Conservation (phyloP, 352 stramenopile genomes). For the Chrysophaeum taylorii region DNA sequence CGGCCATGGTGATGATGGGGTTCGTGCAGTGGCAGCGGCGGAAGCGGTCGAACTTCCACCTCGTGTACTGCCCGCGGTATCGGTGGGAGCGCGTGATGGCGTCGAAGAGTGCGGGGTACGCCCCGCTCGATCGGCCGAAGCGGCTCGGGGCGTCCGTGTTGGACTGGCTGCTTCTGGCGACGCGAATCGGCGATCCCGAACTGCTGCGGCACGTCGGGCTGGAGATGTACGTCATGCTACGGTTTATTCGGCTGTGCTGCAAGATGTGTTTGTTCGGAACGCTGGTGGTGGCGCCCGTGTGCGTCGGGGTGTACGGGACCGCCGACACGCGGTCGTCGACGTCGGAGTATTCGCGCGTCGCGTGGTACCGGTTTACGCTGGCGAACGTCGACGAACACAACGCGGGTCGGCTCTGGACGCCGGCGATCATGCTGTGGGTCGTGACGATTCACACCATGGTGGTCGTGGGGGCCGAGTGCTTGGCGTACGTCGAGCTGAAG, state of each 20-base stretch:
- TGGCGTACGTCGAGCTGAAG: background rate
- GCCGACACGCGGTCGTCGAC: background rate
- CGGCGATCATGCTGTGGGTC: background rate
- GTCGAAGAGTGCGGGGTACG: no score
- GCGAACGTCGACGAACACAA: background rate
- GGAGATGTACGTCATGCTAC: constrained; percentile 3
- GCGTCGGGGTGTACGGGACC: background rate
- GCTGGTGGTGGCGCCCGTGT: no score
- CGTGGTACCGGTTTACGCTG: background rate
- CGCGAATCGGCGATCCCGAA: background rate
- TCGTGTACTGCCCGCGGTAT: no score
- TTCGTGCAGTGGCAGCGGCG: no score
- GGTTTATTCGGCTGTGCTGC: background rate
- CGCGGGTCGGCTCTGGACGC: background rate
- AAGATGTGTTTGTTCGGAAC: background rate
- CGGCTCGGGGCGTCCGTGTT: no score
- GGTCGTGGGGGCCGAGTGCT: background rate
- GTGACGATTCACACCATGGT: background rate
- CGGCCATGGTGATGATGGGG: no score
- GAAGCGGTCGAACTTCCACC: no score
- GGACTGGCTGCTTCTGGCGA: background rate
- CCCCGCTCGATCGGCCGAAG: no score
- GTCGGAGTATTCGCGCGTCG: background rate
- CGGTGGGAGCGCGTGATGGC: no score
- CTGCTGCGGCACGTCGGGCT: background rate